phyloP scores from a whole-genome alignment of 2,329 filamentous ascomycete species.

The Talaromyces sp. region DNA sequence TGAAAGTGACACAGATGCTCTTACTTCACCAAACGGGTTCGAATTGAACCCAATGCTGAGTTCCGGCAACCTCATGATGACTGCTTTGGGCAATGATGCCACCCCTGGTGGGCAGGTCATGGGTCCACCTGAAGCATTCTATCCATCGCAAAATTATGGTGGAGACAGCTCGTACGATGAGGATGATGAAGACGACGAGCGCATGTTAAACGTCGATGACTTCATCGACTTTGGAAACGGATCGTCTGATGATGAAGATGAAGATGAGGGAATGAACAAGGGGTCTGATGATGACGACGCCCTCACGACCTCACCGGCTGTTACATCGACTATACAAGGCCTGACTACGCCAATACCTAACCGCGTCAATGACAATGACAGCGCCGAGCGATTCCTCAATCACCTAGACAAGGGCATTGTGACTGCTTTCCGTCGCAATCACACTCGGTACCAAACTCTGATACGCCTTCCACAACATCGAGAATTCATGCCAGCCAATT shows the following conservation, averaged over 20 bases:
- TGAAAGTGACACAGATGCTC: conserved; percentile 45
- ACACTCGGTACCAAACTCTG: conserved; percentile 49
- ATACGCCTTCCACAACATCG: conserved; percentile 47
- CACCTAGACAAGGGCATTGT: conserved; percentile 69
- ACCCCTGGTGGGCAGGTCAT: conserved; percentile 59
- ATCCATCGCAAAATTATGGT: conserved; percentile 57
- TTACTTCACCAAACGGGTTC: conserved; percentile 36
- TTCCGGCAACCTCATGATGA: conserved; percentile 72
- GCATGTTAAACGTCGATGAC: conserved; percentile 62
- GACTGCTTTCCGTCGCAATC: conserved; percentile 68
- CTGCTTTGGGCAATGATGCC: conserved; percentile 57
- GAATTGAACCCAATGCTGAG: conserved; percentile 56
- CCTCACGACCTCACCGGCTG: conserved; percentile 40
- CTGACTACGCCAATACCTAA: conserved; percentile 36
- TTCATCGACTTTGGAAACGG: conserved; percentile 66
- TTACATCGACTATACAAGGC: conserved; percentile 42
- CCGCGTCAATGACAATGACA: conserved; percentile 28
- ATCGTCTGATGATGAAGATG: conserved; percentile 55
- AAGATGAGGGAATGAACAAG: conserved; percentile 49
- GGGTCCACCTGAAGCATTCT: conserved; percentile 72
- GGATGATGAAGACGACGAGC: conserved; percentile 61
- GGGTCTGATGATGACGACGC: conserved; percentile 43
- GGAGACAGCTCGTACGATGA: conserved; percentile 59
- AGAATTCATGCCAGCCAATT: conserved; percentile 45
- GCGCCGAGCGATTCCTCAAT: conserved; percentile 54